A percentile compares a stretch with the other conserved stretches of the same genome.
Conservation (phyloP, 2,329 filamentous ascomycete species). For the Chaetomiaceae sp. region DNA sequence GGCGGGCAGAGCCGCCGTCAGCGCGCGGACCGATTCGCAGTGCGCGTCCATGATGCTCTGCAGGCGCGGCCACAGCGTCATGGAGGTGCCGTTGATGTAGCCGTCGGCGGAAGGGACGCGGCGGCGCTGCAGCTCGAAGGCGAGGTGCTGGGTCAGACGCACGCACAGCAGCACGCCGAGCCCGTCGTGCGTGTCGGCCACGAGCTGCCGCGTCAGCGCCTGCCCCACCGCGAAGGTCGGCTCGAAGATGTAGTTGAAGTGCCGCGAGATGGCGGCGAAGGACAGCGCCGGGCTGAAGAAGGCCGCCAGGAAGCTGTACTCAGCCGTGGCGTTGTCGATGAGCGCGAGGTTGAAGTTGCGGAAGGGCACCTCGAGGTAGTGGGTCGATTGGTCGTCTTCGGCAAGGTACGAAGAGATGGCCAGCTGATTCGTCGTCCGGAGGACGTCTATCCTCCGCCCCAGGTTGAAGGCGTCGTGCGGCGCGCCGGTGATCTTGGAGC, state of each 20-base stretch:
- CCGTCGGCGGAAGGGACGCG: conserved; percentile 83
- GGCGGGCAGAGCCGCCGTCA: conserved; percentile 47
- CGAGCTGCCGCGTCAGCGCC: conserved; percentile 65
- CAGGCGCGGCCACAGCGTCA: conserved; percentile 93
- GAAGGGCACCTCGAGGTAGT: conserved; percentile 87
- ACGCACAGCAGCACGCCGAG: conserved; percentile 88
- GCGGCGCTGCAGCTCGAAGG: conserved; percentile 87
- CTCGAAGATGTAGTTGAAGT: conserved; percentile 83
- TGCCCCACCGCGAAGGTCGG: conserved; percentile 83
- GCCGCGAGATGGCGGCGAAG: conserved; percentile 70
- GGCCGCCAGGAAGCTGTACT: conserved; percentile 87
- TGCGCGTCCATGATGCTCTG: conserved; percentile 92
- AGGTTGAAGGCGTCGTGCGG: conserved; percentile 85
- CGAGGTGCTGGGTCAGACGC: conserved; percentile 84
- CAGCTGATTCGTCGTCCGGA: conserved; percentile 65
- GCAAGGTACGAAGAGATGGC: conserved; percentile 84
- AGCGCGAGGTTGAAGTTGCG: conserved; percentile 91
- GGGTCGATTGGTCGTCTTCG: conserved; percentile 78
- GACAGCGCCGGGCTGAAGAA: conserved; percentile 79
- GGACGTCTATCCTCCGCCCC: conserved; percentile 75
- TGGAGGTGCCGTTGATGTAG: conserved; percentile 91
- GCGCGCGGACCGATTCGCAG: conserved; percentile 72
- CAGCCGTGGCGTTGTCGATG: conserved; percentile 86
- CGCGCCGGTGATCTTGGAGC: conserved; percentile 45
- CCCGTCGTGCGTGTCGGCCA: conserved; percentile 72